Evolutionary conservation across 495 filamentous ascomycete genomes (phyloP), one percentile per base, ranked within the genome.

Genomic region (Lichina pygmaea): DNA sequence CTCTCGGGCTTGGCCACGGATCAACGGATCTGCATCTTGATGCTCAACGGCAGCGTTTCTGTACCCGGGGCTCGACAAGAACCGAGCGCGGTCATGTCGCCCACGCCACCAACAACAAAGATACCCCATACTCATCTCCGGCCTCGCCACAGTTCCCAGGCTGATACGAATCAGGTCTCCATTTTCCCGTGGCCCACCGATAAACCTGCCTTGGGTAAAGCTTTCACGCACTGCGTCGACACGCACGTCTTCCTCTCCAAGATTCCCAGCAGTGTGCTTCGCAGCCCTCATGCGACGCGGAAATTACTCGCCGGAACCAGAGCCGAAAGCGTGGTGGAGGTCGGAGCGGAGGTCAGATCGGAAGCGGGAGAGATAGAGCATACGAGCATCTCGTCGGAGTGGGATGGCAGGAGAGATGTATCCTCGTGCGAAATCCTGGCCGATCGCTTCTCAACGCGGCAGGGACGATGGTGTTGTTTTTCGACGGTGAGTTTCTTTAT

Each of bases 21-120:
- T 33, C 50, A 60, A 44, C 13, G 43, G 13, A 50, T 63, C 42
- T 47, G 51, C 52, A 56, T 57, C n/a, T 12, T 61, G 24, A 46
- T 62, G 34, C 31, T 60, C 17, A 63, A 61, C 51, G 46, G 43
- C n/a, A 44, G 17, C 15, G 43, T 48, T 24, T 33, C 30, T 4
- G 1, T 24, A 24, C 4, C 24, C 24, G 24, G 24, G 2, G 24
- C 24, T 24, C 24, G 24, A 24, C 24, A 4, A 24, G 24, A 15
- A 11, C 36, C 2, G 11, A 39, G 10, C 36, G 10, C 36, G 11
- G 3, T 39, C 5, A 39, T 5, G 5, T 15, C 13, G 1, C 13
- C 36, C 11, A 6, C 11, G 5, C 36, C 36, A 39, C 13, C 36
- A 39, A 39, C 36, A 39, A 11, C 36, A 2, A 15, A 39, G 6